phyloP scores from a whole-genome alignment of 495 filamentous ascomycete genomes.

The Penicillium fimorum region DNA sequence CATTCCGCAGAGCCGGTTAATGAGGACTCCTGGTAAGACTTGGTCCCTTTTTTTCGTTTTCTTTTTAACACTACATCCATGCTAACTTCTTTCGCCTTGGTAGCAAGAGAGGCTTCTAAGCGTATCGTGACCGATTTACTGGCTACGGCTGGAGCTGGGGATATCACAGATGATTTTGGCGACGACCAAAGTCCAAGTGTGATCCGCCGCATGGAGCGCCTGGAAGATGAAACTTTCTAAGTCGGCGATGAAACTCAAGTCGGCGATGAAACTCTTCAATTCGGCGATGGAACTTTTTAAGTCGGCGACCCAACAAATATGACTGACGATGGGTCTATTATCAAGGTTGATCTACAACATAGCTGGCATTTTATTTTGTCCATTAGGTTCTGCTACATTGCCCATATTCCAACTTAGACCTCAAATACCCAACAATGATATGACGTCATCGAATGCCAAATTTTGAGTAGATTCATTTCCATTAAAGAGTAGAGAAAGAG shows the following conservation, averaged over 20 bases:
- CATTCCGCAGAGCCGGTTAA: constrained; percentile 76
- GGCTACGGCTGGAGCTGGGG: constrained; percentile 64
- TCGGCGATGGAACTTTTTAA: constrained; percentile 48
- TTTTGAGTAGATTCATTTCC: neutral
- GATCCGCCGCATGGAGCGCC: constrained; percentile 61
- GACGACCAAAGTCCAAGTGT: constrained; percentile 74
- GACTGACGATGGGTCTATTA: neutral
- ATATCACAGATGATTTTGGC: constrained; percentile 42
- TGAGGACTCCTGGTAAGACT: constrained; percentile 85
- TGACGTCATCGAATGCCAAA: neutral
- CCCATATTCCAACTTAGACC: neutral
- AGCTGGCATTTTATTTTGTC: neutral
- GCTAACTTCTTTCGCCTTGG: constrained; percentile 5
- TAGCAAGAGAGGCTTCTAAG: constrained; percentile 85
- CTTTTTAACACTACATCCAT: neutral
- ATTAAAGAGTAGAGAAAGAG: constrained; percentile 13
- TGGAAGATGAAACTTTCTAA: constrained; percentile 72
- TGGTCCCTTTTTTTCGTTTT: neutral
- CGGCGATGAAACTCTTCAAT: constrained; percentile 72
- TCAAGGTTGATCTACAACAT: neutral
- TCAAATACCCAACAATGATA: constrained; percentile 1
- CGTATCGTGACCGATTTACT: constrained; percentile 90
- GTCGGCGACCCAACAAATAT: neutral
- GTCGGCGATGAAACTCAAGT: neutral
- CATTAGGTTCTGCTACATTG: neutral